Percentiles rank a stretch among this genome's conserved stretches.
phyloP scores from a whole-genome alignment of 192 early-diverging fungal species.

The Rhizoclosmatium sp. region DNA sequence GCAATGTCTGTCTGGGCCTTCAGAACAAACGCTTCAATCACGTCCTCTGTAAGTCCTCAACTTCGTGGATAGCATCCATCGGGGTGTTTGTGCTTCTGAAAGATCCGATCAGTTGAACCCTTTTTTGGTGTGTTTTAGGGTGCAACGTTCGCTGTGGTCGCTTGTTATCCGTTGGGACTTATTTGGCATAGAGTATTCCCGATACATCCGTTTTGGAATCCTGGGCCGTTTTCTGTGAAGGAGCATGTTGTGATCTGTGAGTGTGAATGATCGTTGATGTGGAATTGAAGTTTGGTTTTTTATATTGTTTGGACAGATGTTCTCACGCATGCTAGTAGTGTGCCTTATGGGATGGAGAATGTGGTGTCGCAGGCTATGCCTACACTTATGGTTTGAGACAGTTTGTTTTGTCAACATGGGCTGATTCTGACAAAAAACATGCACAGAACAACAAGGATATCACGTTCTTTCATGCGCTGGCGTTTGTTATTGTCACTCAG shows the following conservation, averaged over 20 bases:
- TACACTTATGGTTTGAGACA: neutral
- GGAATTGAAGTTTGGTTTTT: neutral
- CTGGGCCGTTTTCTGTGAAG: conserved; percentile 86
- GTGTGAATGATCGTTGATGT: neutral
- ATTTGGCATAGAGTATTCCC: too few species aligned
- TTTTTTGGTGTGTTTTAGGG: too few species aligned
- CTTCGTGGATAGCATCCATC: too few species aligned
- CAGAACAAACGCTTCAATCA: conserved; percentile 56
- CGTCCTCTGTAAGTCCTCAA: too few species aligned
- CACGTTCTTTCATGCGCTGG: conserved; percentile 34
- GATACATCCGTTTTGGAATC: conserved; percentile 53
- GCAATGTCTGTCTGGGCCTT: conserved; percentile 39
- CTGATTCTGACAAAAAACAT: too few species aligned
- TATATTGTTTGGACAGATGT: neutral
- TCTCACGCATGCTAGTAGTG: neutral
- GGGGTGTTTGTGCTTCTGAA: too few species aligned
- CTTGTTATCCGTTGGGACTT: too few species aligned
- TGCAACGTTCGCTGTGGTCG: too few species aligned
- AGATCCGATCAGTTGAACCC: neutral
- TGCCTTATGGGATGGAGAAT: neutral
- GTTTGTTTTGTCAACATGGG: too few species aligned
- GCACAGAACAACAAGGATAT: neutral
- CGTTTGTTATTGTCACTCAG: conserved; percentile 71
- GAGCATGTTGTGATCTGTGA: conserved; percentile 82
- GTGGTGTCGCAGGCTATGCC: conserved; percentile 9